Percentiles rank a stretch among this genome's conserved stretches.
phyloP scores from a whole-genome alignment of 2,329 filamentous ascomycete species.

The Pseudogymnoascus verrucosus region DNA sequence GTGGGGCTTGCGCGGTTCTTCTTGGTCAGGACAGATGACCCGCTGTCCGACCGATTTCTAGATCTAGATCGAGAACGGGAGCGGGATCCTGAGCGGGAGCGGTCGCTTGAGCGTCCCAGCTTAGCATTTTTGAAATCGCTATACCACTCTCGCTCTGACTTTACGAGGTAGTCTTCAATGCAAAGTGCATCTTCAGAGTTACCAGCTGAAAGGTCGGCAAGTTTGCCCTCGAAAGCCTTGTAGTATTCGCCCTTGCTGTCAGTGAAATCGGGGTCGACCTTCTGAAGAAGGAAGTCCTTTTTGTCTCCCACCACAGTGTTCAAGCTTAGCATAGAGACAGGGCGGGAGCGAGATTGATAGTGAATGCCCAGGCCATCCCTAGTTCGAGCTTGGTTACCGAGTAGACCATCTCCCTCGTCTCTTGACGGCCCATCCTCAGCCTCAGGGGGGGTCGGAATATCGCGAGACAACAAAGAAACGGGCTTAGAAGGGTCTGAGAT shows the following conservation, averaged over 20 bases:
- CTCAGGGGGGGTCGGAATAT: not conserved
- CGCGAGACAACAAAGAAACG: not conserved
- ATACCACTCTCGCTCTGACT: constrained; percentile 62
- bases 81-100: not conserved
- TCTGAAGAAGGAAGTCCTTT: constrained; percentile 54
- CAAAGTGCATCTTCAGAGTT: constrained; percentile 52
- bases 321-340: constrained; percentile 41
- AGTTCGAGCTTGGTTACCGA: not conserved
- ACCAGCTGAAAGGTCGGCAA: constrained; percentile 44
- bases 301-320: constrained; percentile 52
- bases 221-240: constrained; percentile 47
- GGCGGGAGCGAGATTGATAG: constrained; percentile 3
- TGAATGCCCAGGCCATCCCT: not conserved
- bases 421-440: not conserved
- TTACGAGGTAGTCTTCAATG: constrained; percentile 56
- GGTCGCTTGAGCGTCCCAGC: constrained; percentile 33
- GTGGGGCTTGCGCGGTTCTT: not conserved
- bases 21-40: not conserved
- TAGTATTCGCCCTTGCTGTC: constrained; percentile 56
- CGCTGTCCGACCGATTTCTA: not conserved
- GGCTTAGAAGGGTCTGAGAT: not conserved
- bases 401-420: not conserved
- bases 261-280: constrained; percentile 60
- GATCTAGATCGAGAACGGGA: constrained; percentile 3
- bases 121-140: constrained; percentile 49